Conservation (phyloP, 495 filamentous ascomycete genomes). For the Aspergillus cavernicola region DNA sequence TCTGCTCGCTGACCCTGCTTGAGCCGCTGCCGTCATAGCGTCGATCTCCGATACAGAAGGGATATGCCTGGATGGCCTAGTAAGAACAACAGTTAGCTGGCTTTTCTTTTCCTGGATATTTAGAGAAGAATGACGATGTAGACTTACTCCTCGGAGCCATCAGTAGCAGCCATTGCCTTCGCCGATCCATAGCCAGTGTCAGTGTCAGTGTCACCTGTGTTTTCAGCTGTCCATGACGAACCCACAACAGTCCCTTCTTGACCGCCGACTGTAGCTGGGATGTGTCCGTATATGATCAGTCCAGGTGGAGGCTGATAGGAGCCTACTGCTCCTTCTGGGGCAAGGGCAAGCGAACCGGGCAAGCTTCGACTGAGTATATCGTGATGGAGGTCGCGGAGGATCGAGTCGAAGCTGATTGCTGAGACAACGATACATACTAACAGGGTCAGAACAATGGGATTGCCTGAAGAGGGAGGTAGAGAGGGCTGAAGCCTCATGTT, state of each 20-base stretch:
- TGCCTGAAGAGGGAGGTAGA: constrained; percentile 1
- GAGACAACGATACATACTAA: constrained; percentile 9
- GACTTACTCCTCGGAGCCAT: constrained; percentile 3
- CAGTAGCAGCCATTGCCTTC: background rate
- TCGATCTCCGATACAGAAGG: constrained; percentile 5
- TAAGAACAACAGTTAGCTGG: background rate
- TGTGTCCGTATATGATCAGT: constrained; percentile 1
- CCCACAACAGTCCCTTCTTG: too few species aligned
- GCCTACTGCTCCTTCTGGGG: constrained; percentile 19
- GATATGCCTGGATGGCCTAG: constrained; percentile 3
- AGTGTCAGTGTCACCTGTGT: background rate
- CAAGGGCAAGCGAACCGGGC: constrained; percentile 18
- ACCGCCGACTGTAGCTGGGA: background rate
- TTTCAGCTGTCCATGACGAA: background rate
- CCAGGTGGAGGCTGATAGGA: constrained; percentile 18
- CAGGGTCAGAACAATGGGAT: constrained; percentile 2
- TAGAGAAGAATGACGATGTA: background rate
- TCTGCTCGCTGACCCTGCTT: constrained; percentile 4
- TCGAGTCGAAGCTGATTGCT: constrained; percentile 5
- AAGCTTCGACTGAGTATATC: constrained; percentile 14
- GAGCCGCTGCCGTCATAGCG: constrained; percentile 5
- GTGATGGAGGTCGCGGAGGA: constrained; percentile 2
- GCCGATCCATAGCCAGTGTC: background rate
- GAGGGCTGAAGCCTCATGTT: constrained; percentile 9
- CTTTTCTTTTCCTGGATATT: too few species aligned